Conservation (phyloP, 768 basidiomycete genomes). For the Cystofilobasidium macerans region DNA sequence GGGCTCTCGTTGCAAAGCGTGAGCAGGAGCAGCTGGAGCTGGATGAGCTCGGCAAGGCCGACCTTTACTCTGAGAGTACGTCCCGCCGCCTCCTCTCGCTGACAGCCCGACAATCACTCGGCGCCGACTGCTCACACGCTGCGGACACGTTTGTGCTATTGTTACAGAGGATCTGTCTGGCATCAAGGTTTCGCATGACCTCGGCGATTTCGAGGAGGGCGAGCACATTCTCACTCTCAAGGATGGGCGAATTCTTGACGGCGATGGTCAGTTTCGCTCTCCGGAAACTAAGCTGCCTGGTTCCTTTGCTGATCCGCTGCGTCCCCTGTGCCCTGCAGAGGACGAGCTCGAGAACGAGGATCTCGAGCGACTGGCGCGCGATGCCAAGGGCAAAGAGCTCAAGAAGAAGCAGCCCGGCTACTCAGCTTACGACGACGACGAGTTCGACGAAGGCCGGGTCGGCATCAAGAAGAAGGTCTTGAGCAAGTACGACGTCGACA, state of each 20-base stretch:
- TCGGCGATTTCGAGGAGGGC: slow-evolving; percentile 82
- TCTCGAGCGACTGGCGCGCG: slow-evolving; percentile 71
- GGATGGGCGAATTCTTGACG: slow-evolving; percentile 87
- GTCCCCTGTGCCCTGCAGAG: slow-evolving; percentile 50
- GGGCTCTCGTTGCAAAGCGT: slow-evolving; percentile 57
- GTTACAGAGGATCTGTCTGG: slow-evolving; percentile 72
- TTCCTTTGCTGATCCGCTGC: too few relatives aligned
- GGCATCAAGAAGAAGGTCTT: slow-evolving; percentile 75
- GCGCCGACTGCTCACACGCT: too few relatives aligned
- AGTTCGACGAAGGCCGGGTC: slow-evolving; percentile 58
- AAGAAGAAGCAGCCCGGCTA: slow-evolving; percentile 65
- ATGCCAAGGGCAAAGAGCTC: slow-evolving; percentile 63
- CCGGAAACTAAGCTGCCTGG: too few relatives aligned
- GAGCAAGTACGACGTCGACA: slow-evolving; percentile 85
- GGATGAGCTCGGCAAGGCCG: slow-evolving; percentile 60
- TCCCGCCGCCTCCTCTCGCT: slow-evolving; percentile 18
- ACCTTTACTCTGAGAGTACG: slow-evolving; percentile 80
- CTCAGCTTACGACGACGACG: slow-evolving; percentile 92
- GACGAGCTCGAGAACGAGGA: slow-evolving; percentile 95
- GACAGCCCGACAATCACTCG: too few relatives aligned
- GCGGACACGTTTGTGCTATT: neutral
- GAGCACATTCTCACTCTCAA: slow-evolving; percentile 92
- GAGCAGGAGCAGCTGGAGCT: slow-evolving; percentile 71
- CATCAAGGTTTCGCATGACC: slow-evolving; percentile 90
- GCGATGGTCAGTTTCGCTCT: slow-evolving; percentile 56